Percentiles rank a stretch among this genome's conserved stretches.
Conservation (phyloP, 352 stramenopile species). For the Phytopythium litorale region DNA sequence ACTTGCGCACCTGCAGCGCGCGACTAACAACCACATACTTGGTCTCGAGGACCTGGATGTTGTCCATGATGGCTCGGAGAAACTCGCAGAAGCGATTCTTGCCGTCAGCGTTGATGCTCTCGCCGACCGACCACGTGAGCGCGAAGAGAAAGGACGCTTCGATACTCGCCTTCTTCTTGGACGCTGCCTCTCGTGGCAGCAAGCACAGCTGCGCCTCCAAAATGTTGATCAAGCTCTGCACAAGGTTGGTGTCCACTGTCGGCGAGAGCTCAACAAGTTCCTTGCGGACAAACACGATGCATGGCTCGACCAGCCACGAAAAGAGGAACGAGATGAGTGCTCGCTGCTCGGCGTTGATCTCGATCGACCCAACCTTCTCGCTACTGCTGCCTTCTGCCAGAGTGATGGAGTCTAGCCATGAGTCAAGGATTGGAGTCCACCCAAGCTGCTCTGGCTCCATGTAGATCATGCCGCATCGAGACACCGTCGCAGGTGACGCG, state of each 20-base stretch:
- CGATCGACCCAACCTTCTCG: constrained; percentile 38
- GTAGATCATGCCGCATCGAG: constrained; percentile 94
- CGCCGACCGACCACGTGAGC: constrained; percentile 89
- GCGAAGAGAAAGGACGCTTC: constrained; percentile 90
- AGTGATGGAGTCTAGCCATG: constrained; percentile 85
- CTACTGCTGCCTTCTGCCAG: constrained; percentile 18
- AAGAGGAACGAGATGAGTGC: constrained; percentile 76
- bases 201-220: constrained; percentile 76
- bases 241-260: constrained; percentile 89
- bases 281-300: constrained; percentile 86
- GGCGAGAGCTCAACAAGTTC: constrained; percentile 83
- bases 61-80: constrained; percentile 69
- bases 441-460: constrained; percentile 91
- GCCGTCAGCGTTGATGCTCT: constrained; percentile 71
- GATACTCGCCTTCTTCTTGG: constrained; percentile 59
- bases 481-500: constrained; percentile 91
- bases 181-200: constrained; percentile 61
- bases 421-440: constrained; percentile 86
- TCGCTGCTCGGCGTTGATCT: constrained; percentile 75
- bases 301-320: constrained; percentile 86
- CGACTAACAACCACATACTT: constrained; percentile 77
- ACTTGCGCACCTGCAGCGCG: constrained; percentile 80
- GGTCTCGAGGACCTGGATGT: constrained; percentile 57
- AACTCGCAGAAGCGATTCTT: constrained; percentile 80
- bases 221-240: constrained; percentile 86